Evolutionary conservation across 345 rosid species (phyloP), one percentile per base, ranked within the genome.

Genomic region (Acer negundo): DNA sequence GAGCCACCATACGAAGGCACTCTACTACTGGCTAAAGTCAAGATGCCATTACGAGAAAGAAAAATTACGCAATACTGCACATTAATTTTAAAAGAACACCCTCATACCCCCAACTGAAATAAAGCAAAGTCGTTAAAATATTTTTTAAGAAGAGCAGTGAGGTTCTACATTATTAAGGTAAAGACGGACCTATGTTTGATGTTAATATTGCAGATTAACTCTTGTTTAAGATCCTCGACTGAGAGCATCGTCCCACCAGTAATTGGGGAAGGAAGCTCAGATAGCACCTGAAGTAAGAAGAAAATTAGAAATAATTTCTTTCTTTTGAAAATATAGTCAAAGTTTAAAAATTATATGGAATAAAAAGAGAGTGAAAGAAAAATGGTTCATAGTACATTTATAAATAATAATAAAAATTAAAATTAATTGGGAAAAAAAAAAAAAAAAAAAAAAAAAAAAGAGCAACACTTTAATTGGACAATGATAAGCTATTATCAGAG

Each of bases 161-260:
- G 17, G 9, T 67, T 67, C 20, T 10, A 35, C 38, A 5, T 8
- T 42, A 62, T 65, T 28, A 44, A 59, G 17, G 26, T n/a, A 74
- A 76, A 26, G 22, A 78, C 81, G 81, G 82, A 97, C 99, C 99
- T 91, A 71, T 97, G 97, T 85, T 93, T 94, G 83, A 97, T 87
- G 77, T 89, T 83, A 69, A 97, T 90, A 69, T 78, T 86, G 93
- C 99, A 94, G 69, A 90, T 83, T 74, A 94, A 86, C 86, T 94
- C 98, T 75, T 97, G 99, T 70, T 84, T 94, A 69, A 97, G 91
- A 91, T 97, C 99, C 86, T 93, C 97, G 3, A 94, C 92, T 0
- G 86, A 83, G 69, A 97, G 89, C 69, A 82, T 82, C 55, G 92
- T 85, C 85, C 98, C 97, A 63, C 88, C 86, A 59, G 89, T 83